A percentile compares a stretch with the other conserved stretches of the same genome.
These are phyloP conservation scores for Pelargonium myrrhifolium DNA, from an alignment of 441 rosid species.

Conservation along the genomic window DNA sequence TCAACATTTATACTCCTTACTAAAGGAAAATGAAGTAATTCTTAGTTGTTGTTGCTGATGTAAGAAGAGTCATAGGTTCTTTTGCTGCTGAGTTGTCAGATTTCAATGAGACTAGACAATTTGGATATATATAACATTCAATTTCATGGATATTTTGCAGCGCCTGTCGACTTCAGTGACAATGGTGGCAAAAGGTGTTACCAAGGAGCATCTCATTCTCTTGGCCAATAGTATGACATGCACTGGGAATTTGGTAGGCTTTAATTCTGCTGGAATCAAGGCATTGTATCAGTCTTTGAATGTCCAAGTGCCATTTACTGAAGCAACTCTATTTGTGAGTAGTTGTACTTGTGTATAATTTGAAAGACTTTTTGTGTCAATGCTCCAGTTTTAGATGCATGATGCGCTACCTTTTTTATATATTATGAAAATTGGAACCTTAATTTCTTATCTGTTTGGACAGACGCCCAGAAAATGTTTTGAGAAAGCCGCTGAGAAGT, in stretches of 20 bases:
- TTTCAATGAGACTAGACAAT: not conserved
- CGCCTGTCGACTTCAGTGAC: constrained; percentile 78
- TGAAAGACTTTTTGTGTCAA: constrained; percentile 11
- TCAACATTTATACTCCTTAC: not conserved
- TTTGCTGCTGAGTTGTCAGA: not conserved
- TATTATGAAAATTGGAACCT: not conserved
- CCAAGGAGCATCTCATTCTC: constrained; percentile 84
- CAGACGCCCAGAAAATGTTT: constrained; percentile 86
- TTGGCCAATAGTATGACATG: constrained; percentile 88
- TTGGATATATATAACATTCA: not conserved
- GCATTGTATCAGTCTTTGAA: constrained; percentile 60
- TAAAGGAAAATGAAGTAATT: not conserved
- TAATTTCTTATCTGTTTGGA: constrained; percentile 14
- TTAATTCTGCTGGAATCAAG: constrained; percentile 80
- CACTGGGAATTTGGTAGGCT: constrained; percentile 79
- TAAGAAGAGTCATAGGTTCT: not conserved
- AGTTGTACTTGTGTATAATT: constrained; percentile 16
- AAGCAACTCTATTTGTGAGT: constrained; percentile 88
- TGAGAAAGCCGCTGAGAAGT: constrained; percentile 90
- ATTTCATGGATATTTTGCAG: constrained; percentile 40
- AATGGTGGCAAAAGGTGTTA: constrained; percentile 79
- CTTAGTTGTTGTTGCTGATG: not conserved
- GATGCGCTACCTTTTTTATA: constrained; percentile 13
- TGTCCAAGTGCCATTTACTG: constrained; percentile 89
- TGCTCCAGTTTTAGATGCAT: constrained; percentile 12